A percentile compares a stretch with the other conserved stretches of the same genome.
These are phyloP conservation scores for Penicillium corylophilum DNA, from an alignment of 2,329 filamentous ascomycete genomes.

Conservation along the genomic window DNA sequence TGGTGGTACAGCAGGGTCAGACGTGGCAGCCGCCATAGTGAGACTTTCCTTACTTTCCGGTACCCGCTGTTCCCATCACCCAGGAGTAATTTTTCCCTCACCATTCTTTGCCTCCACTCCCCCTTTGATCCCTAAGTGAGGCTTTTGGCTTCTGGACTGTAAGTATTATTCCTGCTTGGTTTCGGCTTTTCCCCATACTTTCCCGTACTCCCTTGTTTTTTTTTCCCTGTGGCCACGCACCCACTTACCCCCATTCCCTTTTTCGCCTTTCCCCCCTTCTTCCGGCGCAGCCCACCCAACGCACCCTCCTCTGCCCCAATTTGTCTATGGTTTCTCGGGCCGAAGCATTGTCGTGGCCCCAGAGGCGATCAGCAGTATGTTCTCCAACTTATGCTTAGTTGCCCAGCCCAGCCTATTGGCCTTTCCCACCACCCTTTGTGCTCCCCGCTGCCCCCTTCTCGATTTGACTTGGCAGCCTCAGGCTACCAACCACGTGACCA, in stretches of 20 bases:
- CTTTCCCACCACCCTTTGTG: neutral
- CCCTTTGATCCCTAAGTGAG: constrained; percentile 23
- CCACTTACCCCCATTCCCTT: constrained; percentile 6
- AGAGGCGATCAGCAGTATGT: constrained; percentile 8
- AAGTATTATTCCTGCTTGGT: constrained; percentile 17
- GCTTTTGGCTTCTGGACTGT: constrained; percentile 15
- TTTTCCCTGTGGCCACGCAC: constrained; percentile 24
- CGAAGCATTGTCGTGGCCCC: constrained; percentile 9
- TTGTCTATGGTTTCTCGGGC: constrained; percentile 13
- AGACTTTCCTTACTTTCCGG: neutral
- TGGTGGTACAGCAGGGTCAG: constrained; percentile 2
- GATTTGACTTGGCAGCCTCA: constrained; percentile 15
- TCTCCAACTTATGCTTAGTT: constrained; percentile 2
- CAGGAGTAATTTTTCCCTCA: constrained; percentile 20
- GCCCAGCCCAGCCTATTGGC: neutral
- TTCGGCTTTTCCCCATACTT: constrained; percentile 4
- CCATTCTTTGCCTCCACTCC: constrained; percentile 24
- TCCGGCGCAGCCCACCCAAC: constrained; percentile 10
- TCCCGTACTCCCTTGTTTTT: constrained; percentile 1
- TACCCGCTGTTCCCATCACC: neutral
- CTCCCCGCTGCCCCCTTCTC: neutral
- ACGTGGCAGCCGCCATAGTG: neutral
- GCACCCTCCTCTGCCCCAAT: constrained; percentile 12
- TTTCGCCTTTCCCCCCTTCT: constrained; percentile 4
- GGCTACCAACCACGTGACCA: constrained; percentile 25